A percentile compares a stretch with the other conserved stretches of the same genome.
These are phyloP conservation scores for Danielia oregonensis DNA, from an alignment of 805 yeast genomes.

Conservation along the genomic window DNA sequence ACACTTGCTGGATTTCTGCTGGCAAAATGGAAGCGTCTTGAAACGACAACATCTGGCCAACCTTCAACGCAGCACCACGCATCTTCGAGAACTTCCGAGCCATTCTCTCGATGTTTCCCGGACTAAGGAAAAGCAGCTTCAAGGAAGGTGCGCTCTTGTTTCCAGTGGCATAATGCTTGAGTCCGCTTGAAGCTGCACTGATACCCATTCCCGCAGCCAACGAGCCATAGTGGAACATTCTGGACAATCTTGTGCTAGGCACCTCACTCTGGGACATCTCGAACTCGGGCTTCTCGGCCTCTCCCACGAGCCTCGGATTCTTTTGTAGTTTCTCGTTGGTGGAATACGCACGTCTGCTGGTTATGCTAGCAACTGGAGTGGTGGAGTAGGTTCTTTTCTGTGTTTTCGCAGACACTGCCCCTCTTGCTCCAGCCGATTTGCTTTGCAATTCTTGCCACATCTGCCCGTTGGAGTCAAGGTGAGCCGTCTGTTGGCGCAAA, in stretches of 20 bases:
- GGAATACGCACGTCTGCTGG: constrained; percentile 7
- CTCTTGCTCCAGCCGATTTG: constrained; percentile 8
- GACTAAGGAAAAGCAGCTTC: constrained; percentile 64
- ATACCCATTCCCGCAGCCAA: constrained; percentile 89
- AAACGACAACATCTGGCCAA: constrained; percentile 95
- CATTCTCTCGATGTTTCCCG: constrained; percentile 80
- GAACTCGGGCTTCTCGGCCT: constrained; percentile 23
- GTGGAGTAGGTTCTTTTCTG: background rate
- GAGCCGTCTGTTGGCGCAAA: constrained; percentile 17
- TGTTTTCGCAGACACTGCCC: background rate
- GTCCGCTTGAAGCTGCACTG: constrained; percentile 75
- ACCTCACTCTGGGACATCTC: constrained; percentile 65
- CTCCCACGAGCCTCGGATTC: constrained; percentile 16
- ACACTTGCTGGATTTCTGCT: constrained; percentile 72
- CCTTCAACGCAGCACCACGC: constrained; percentile 98
- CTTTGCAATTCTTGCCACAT: constrained; percentile 22
- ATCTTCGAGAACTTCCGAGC: constrained; percentile 85
- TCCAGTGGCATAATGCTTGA: constrained; percentile 62
- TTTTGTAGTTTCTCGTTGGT: constrained; percentile 3
- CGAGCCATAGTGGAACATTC: constrained; percentile 89
- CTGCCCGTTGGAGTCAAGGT: constrained; percentile 15
- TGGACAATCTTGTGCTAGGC: constrained; percentile 81
- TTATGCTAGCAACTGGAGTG: background rate
- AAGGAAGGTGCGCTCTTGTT: constrained; percentile 42
- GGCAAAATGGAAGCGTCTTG: constrained; percentile 89